Conservation (phyloP, 2,329 filamentous ascomycete species). For the Aspergillus pseudonomiae region DNA sequence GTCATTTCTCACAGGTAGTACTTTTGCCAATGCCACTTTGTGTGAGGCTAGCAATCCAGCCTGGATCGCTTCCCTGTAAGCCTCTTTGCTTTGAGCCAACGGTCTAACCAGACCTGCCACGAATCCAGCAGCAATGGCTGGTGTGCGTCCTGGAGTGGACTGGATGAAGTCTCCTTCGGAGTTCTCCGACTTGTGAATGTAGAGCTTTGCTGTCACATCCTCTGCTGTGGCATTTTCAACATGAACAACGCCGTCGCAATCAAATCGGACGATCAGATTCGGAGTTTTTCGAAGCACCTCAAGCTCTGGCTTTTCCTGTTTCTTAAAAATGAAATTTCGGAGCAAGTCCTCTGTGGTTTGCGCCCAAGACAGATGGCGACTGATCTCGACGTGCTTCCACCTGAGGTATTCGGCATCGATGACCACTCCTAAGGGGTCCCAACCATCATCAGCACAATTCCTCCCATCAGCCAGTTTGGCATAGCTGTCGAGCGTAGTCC, state of each 20-base stretch:
- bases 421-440: neutral
- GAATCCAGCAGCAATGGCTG: neutral
- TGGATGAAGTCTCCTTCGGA: neutral
- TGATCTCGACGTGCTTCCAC: neutral
- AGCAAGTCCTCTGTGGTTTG: neutral
- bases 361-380: slow-evolving; percentile 2
- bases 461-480: too few species aligned
- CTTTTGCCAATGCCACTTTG: neutral
- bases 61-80: too few species aligned
- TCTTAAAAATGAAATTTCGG: neutral
- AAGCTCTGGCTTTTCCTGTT: neutral
- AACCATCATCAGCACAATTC: neutral
- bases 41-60: neutral
- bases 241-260: slow-evolving; percentile 4
- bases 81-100: neutral
- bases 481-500: too few species aligned
- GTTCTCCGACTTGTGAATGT: neutral
- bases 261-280: slow-evolving; percentile 3
- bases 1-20: too few species aligned
- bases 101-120: neutral
- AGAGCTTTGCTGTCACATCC: neutral
- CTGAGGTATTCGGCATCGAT: slow-evolving; percentile 4
- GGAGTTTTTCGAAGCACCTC: neutral
- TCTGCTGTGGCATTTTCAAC: neutral
- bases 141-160: neutral